Base-by-base conservation (phyloP, 495 filamentous ascomycete genomes). In the Penicillium roqueforti region DNA sequence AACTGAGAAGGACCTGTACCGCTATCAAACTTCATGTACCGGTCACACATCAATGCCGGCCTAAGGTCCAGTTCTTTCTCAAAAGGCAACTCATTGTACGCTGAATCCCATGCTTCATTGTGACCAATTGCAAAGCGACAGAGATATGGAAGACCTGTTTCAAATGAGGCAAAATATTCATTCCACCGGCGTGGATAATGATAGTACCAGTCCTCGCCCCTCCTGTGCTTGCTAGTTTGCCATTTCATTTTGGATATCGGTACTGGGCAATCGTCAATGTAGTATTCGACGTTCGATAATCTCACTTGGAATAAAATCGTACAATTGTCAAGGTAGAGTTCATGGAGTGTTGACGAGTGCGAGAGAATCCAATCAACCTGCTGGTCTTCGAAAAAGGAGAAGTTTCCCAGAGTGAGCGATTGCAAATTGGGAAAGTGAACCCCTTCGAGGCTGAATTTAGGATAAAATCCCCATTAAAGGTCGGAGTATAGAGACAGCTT, bases 341-440 rank as follows among this genome's bases (percentile, higher is more conserved):
- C 59, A 14, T 39, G 29, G 0, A 65, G 58, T 10, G 53, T 68
- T 1, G 14, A 28, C 2, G 39, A 47, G 16, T 68, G 65, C 9
- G 55, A 59, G 0, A 63, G 48, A 49, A 68, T 61, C 65, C 65
- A 68, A 26, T 63, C 58, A 3, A 69, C 51, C 20, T 67, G 64
- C 22, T 56, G 47, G 47, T 63, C 64, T 16, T 67, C 48, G 9
- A 62, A 50, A 26, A 69, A 69, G 37, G 49, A 51, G 37, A 55
- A 65, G 14, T 62, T 62, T 3, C 60, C 58, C 5, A 69, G 49
- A 9, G 54, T 22, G 0, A 69, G 55, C 13, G 54, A 53, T 45
- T 69, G 58, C 23, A 69, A 51, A 2, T 44, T 40, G 1, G 64
- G 62, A 49, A 62, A 67, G 42, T 63, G 57, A 4, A 67, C 22